Conservation (phyloP, 129 eudicot species). For the Escallonia herrerae region DNA sequence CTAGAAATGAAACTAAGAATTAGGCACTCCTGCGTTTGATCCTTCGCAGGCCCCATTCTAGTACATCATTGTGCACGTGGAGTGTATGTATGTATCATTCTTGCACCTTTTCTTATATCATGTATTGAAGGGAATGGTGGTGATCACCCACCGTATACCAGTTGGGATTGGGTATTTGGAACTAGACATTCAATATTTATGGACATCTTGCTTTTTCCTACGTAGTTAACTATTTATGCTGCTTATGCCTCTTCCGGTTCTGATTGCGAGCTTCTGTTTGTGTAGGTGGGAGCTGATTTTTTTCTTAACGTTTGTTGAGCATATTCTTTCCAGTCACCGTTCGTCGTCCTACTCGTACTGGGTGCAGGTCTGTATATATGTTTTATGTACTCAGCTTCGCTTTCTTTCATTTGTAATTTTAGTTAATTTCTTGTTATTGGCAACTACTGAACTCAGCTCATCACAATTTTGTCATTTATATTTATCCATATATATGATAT, state of each 20-base stretch:
- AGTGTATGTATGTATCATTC: background rate
- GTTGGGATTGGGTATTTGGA: background rate
- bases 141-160: background rate
- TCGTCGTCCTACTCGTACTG: slow-evolving; percentile 11
- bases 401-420: background rate
- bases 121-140: slow-evolving; percentile 4
- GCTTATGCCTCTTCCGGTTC: background rate
- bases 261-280: slow-evolving; percentile 18
- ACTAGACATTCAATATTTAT: background rate
- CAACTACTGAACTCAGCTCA: background rate
- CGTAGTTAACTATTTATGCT: background rate
- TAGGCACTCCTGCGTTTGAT: too few relatives aligned
- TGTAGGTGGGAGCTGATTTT: slow-evolving; percentile 50
- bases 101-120: background rate
- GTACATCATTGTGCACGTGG: background rate
- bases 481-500: too few relatives aligned
- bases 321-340: slow-evolving; percentile 16
- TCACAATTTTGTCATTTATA: background rate
- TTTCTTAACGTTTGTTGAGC: slow-evolving; percentile 14
- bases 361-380: slow-evolving; percentile 47
- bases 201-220: background rate
- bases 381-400: slow-evolving; percentile 8
- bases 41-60: too few relatives aligned
- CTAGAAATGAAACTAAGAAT: background rate
- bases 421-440: background rate